Percentiles rank a stretch among this genome's conserved stretches.
These are phyloP conservation scores for Diaporthe sp. DNA, from an alignment of 2,329 filamentous ascomycete genomes.

Conservation along the genomic window DNA sequence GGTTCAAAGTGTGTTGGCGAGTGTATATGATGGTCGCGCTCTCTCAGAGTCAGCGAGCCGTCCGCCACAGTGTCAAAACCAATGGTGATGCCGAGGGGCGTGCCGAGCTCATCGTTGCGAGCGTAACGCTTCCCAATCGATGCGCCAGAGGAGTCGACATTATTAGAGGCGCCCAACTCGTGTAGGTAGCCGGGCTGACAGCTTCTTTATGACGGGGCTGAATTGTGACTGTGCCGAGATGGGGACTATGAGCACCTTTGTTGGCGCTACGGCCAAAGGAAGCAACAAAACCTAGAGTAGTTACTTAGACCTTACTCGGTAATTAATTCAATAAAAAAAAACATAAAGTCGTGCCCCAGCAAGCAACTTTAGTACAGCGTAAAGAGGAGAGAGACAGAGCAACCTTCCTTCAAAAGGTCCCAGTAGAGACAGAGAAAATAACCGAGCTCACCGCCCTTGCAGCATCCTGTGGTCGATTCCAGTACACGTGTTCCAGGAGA, in stretches of 20 bases:
- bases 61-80: conserved; percentile 96
- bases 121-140: conserved; percentile 95
- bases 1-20: too few species aligned
- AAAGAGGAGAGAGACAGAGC: too few species aligned
- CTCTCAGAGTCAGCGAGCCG: conserved; percentile 85
- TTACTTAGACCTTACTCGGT: conserved; percentile 30
- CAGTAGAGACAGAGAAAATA: conserved; percentile 39
- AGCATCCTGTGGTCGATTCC: conserved; percentile 80
- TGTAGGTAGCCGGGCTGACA: conserved; percentile 84
- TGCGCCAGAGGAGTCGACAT: conserved; percentile 88
- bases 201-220: conserved; percentile 76
- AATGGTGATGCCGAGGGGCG: conserved; percentile 91
- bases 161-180: conserved; percentile 80
- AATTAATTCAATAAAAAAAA: neutral
- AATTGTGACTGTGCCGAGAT: conserved; percentile 85
- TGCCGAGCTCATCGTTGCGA: conserved; percentile 95
- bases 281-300: conserved; percentile 61
- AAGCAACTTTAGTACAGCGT: too few species aligned
- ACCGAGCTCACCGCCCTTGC: conserved; percentile 88
- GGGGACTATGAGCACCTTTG: conserved; percentile 92
- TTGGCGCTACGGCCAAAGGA: conserved; percentile 80
- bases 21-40: conserved; percentile 72
- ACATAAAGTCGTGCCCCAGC: too few species aligned
- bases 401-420: too few species aligned
- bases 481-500: conserved; percentile 94